Percentiles rank a stretch among this genome's conserved stretches.
These are phyloP conservation scores for Mortierella sp. DNA, from an alignment of 371 early-diverging fungal species.

Conservation along the genomic window DNA sequence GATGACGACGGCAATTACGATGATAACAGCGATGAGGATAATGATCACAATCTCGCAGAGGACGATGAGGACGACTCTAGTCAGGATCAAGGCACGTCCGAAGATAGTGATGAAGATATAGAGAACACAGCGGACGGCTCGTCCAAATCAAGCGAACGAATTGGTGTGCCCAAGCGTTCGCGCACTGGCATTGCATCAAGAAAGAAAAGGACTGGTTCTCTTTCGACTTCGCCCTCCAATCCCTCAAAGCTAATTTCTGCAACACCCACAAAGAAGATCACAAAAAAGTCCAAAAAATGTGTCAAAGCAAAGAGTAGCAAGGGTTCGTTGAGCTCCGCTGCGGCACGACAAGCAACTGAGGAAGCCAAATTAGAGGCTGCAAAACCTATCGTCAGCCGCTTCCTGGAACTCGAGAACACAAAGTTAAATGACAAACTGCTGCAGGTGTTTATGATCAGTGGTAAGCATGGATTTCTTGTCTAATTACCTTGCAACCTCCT, in stretches of 20 bases:
- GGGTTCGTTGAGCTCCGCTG: slow-evolving; percentile 28
- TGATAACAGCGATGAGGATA: slow-evolving; percentile 1
- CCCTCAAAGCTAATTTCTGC: slow-evolving; percentile 40
- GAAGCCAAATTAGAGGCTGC: slow-evolving; percentile 47
- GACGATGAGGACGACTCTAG: slow-evolving; percentile 21
- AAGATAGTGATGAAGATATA: slow-evolving; percentile 40
- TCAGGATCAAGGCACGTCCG: slow-evolving; percentile 35
- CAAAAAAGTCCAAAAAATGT: slow-evolving; percentile 49
- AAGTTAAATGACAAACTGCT: slow-evolving; percentile 53
- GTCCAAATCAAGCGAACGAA: not conserved
- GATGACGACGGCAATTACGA: not conserved
- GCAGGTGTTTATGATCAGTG: slow-evolving; percentile 46
- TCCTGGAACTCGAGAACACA: slow-evolving; percentile 47
- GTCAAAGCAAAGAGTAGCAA: slow-evolving; percentile 52
- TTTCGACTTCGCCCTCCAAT: slow-evolving; percentile 38
- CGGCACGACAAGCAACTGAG: slow-evolving; percentile 39
- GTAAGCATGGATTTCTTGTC: slow-evolving; percentile 9
- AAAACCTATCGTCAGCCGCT: slow-evolving; percentile 52
- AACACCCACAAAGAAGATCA: slow-evolving; percentile 48
- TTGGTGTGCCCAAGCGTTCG: slow-evolving; percentile 29
- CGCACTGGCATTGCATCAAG: slow-evolving; percentile 24
- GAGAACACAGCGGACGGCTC: slow-evolving; percentile 9
- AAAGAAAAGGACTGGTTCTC: slow-evolving; percentile 20
- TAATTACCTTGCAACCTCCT: not conserved
- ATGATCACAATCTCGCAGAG: slow-evolving; percentile 15